phyloP scores from a whole-genome alignment of 345 rosid genomes.

The Brassica juncea region DNA sequence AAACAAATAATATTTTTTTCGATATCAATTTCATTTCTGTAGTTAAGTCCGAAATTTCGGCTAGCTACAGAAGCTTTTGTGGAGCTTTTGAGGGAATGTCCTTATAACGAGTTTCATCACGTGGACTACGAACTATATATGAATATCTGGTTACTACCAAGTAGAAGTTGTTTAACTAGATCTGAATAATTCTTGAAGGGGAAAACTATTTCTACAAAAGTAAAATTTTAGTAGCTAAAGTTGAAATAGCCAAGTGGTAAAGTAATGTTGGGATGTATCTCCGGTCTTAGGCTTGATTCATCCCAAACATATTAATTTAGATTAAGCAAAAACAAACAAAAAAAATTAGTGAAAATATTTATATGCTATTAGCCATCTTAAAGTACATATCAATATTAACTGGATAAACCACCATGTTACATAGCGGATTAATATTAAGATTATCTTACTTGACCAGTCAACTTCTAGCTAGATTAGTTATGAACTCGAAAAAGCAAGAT shows the following conservation, averaged over 20 bases:
- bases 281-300: too few relatives aligned
- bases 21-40: not conserved
- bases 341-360: not conserved
- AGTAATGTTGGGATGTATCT: too few relatives aligned
- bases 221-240: not conserved
- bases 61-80: slow-evolving; percentile 10
- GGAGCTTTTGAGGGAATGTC: slow-evolving; percentile 22
- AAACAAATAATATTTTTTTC: not conserved
- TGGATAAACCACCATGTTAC: not conserved
- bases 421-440: not conserved
- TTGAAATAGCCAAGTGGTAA: too few relatives aligned
- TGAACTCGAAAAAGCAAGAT: slow-evolving; percentile 4
- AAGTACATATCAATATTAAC: not conserved
- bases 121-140: slow-evolving; percentile 17
- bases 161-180: not conserved
- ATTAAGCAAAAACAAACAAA: too few relatives aligned
- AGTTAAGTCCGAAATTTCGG: slow-evolving; percentile 26
- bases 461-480: not conserved
- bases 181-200: not conserved
- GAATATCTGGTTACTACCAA: not conserved
- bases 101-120: slow-evolving; percentile 11
- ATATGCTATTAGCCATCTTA: not conserved
- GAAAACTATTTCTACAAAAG: not conserved
- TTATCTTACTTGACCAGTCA: not conserved
- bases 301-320: too few relatives aligned